phyloP scores from a whole-genome alignment of 306 rosid genomes.

The Glycyrrhiza uralensis region DNA sequence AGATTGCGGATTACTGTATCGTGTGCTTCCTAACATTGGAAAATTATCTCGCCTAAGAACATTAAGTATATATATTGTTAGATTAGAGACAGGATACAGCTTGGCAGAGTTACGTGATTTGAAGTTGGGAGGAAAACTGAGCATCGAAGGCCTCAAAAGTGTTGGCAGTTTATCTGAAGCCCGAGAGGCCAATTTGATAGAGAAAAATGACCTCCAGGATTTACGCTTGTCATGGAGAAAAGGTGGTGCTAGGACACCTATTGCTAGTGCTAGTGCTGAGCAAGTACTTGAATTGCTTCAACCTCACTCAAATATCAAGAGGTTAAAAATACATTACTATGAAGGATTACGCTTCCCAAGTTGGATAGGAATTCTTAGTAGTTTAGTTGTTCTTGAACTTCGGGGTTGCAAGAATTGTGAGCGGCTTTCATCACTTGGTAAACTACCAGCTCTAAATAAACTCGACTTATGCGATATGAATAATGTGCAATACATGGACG shows the following conservation, averaged over 20 bases:
- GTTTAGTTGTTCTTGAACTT: background rate
- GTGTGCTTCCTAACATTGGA: background rate
- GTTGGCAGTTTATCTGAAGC: background rate
- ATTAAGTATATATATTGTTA: background rate
- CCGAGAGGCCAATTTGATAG: background rate
- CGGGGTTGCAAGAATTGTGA: background rate
- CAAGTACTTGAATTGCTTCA: constrained; percentile 7
- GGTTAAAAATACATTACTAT: background rate
- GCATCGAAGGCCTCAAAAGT: background rate
- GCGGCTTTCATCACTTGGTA: background rate
- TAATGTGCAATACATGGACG: background rate
- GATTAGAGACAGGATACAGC: background rate
- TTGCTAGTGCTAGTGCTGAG: background rate
- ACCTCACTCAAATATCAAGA: constrained; percentile 11
- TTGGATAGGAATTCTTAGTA: background rate
- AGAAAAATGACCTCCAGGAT: background rate
- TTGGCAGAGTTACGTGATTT: background rate
- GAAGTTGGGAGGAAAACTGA: background rate
- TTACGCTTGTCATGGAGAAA: background rate
- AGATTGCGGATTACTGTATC: background rate
- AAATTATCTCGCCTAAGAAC: background rate
- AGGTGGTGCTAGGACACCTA: background rate
- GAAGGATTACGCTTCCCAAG: background rate
- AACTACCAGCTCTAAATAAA: background rate
- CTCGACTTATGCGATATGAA: background rate